Evolutionary conservation across 192 early-diverging fungal species (phyloP).

Genomic region (Backusella psychrophila): DNA sequence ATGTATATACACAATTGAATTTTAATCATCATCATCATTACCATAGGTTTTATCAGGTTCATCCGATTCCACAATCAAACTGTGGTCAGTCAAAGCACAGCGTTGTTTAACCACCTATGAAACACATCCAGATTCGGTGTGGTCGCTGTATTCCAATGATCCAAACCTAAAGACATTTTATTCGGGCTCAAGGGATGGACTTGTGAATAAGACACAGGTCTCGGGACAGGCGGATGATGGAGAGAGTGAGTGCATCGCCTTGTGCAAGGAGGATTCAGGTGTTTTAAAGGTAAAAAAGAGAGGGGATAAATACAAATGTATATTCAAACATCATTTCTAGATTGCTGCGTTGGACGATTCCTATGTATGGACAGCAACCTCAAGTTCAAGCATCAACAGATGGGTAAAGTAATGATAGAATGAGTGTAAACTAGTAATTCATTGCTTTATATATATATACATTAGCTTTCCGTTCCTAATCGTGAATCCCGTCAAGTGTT

Average conservation of each 20-base stretch:
- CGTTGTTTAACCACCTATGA: constrained; percentile 87
- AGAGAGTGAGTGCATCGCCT: constrained; percentile 75
- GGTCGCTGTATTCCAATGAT: constrained; percentile 84
- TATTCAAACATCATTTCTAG: constrained; percentile 7
- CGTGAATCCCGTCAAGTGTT: not conserved
- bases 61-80: constrained; percentile 91
- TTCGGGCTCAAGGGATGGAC: constrained; percentile 88
- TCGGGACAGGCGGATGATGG: constrained; percentile 45
- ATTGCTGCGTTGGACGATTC: constrained; percentile 83
- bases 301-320: not conserved
- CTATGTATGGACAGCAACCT: constrained; percentile 91
- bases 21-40: too few species aligned
- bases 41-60: constrained; percentile 81
- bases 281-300: constrained; percentile 52
- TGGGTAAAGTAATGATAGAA: constrained; percentile 45
- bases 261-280: constrained; percentile 82
- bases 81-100: constrained; percentile 88
- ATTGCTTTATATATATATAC: not conserved
- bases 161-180: constrained; percentile 88
- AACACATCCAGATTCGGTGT: constrained; percentile 85
- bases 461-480: constrained; percentile 25
- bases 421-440: not conserved
- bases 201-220: constrained; percentile 79
- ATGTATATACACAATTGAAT: too few species aligned
- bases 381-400: constrained; percentile 76